These are phyloP conservation scores for Tulasnella sp. DNA, from an alignment of 768 basidiomycete species.

Conservation along the genomic window DNA sequence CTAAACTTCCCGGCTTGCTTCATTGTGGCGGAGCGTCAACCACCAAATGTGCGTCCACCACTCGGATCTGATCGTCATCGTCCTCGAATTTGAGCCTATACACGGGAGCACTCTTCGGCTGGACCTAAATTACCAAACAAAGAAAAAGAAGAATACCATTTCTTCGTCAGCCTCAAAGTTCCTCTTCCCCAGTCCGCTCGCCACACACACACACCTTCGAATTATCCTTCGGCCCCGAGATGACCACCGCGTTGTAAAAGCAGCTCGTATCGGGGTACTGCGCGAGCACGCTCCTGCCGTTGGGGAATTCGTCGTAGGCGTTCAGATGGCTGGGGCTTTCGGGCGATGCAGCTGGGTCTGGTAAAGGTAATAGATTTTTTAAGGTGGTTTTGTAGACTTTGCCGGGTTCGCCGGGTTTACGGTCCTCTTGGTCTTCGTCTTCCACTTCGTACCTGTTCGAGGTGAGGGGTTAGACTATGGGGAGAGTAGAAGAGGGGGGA, in stretches of 20 bases:
- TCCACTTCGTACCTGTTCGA: slow-evolving; percentile 65
- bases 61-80: slow-evolving; percentile 73
- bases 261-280: slow-evolving; percentile 87
- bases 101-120: slow-evolving; percentile 39
- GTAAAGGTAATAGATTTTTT: slow-evolving; percentile 64
- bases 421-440: slow-evolving; percentile 75
- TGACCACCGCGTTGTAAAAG: slow-evolving; percentile 79
- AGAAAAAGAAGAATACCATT: neutral
- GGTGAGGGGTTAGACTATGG: neutral
- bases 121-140: slow-evolving; percentile 10
- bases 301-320: slow-evolving; percentile 58
- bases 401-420: slow-evolving; percentile 45
- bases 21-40: slow-evolving; percentile 42
- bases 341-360: slow-evolving; percentile 50
- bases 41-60: slow-evolving; percentile 65
- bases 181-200: too few relatives aligned
- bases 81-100: slow-evolving; percentile 85
- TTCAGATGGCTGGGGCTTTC: slow-evolving; percentile 53
- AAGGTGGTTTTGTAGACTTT: slow-evolving; percentile 43
- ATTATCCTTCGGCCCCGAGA: slow-evolving; percentile 47
- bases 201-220: slow-evolving; percentile 34
- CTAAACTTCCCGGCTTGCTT: neutral
- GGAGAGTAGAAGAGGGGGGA: neutral
- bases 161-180: neutral
- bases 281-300: slow-evolving; percentile 68